Base-by-base conservation (phyloP, 2,329 filamentous ascomycete species). In the Colletotrichum graminicola region DNA sequence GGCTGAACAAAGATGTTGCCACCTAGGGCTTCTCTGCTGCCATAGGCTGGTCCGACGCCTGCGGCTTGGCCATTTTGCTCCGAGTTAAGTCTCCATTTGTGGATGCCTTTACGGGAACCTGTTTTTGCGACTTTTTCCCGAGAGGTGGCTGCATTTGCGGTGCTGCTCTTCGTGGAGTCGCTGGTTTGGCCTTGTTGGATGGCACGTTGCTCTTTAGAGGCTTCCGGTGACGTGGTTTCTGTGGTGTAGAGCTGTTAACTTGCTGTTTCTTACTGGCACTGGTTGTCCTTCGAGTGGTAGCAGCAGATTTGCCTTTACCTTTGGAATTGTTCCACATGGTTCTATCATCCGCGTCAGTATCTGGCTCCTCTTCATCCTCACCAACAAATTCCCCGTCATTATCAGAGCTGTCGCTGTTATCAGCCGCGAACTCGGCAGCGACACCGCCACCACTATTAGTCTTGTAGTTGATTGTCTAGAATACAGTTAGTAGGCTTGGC, bases 391-490 rank as follows among this genome's bases (percentile, higher is more conserved):
- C 77, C 11, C 66, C 77, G 59, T 78, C 80, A 32, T 67, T 72
- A 21, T 75, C 75, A 10, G 73, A 76, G n/a, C 56, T 72, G 36
- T 74, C 72, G 65, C 72, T 70, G 32, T 65, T 43, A 1, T 71
- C 70, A 41, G n/a, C 47, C 26, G 54, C 45, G 49, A 69, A 68
- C 18, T 77, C 77, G 36, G 67, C 64, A n/a, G 64, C 39, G 14
- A 32, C 36, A 14, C 62, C 63, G 7, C 36, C 36, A 5, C 39
- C 62, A 3, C 65, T 74, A 11, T 77, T 78, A 3, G 73, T 73
- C 11, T 75, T 72, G 66, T 81, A 81, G 47, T 77, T 78, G 55
- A 80, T 72, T 2, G 74, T 72, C 79, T 80, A 63, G n/a, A 21
- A 18, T 29, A 26, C 39, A 56, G 61, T 52, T 32, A 66, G 57